Conservation (phyloP, 352 stramenopile species). For the Globisporangium heterothallicum region DNA sequence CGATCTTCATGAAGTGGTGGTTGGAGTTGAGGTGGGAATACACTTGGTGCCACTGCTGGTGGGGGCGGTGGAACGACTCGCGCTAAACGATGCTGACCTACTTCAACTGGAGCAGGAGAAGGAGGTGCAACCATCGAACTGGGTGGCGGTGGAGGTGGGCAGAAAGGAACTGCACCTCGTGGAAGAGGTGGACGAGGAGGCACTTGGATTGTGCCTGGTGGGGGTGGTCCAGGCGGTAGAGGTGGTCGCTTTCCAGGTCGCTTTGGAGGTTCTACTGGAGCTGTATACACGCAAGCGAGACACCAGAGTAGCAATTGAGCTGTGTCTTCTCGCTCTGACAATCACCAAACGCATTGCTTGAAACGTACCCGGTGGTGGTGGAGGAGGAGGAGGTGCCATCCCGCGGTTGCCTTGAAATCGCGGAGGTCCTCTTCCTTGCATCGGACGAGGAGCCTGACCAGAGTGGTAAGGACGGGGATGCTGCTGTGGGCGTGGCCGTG, state of each 20-base stretch:
- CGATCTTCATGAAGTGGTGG: slow-evolving; percentile 8
- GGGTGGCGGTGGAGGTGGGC: slow-evolving; percentile 23
- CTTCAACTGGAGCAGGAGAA: background rate
- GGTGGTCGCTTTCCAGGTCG: slow-evolving; percentile 62
- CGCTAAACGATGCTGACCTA: background rate
- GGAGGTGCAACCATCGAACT: slow-evolving; percentile 9
- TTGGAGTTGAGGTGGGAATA: background rate
- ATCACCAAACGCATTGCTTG: no score
- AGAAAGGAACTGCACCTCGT: slow-evolving; percentile 23
- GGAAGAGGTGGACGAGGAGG: slow-evolving; percentile 51
- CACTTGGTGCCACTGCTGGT: background rate
- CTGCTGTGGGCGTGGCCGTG: slow-evolving; percentile 6
- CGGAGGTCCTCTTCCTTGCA: slow-evolving; percentile 2
- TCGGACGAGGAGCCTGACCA: background rate
- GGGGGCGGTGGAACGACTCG: background rate
- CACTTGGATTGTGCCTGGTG: slow-evolving; percentile 57
- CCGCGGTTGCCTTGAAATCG: slow-evolving; percentile 1
- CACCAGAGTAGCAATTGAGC: background rate
- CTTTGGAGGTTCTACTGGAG: slow-evolving; percentile 2
- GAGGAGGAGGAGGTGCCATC: background rate
- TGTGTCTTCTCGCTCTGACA: no score
- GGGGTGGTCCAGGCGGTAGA: slow-evolving; percentile 43
- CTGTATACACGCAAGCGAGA: background rate
- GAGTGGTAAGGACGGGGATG: slow-evolving; percentile 13
- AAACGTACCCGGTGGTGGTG: slow-evolving; percentile 9